Percentiles rank a stretch among this genome's conserved stretches.
Conservation (phyloP, 495 filamentous ascomycete genomes). For the Antarctomyces pellizariae region DNA sequence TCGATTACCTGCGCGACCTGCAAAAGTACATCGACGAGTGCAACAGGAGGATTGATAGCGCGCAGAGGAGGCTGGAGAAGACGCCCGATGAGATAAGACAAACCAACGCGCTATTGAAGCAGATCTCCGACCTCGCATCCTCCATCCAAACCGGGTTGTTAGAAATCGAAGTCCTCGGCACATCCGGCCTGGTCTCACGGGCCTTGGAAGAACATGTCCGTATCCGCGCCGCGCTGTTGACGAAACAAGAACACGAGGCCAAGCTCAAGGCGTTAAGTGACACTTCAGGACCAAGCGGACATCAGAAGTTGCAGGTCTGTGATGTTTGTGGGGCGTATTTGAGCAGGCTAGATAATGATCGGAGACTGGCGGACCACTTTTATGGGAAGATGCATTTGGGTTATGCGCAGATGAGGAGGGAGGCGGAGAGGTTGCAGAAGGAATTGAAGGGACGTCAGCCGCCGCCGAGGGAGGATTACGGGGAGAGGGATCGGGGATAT, state of each 20-base stretch:
- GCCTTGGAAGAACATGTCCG: constrained; percentile 74
- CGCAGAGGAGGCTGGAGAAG: constrained; percentile 83
- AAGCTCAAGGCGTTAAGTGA: constrained; percentile 84
- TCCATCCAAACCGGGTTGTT: constrained; percentile 64
- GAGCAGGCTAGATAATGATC: constrained; percentile 76
- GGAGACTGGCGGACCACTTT: constrained; percentile 86
- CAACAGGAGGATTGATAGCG: constrained; percentile 76
- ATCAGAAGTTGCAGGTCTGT: constrained; percentile 96
- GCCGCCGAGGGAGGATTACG: constrained; percentile 30
- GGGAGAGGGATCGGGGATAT: constrained; percentile 20
- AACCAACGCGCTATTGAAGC: constrained; percentile 80
- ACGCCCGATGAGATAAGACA: constrained; percentile 93
- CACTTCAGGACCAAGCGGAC: constrained; percentile 72
- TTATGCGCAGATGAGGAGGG: constrained; percentile 93
- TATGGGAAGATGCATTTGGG: constrained; percentile 99
- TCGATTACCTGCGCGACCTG: constrained; percentile 90
- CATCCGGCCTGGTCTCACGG: constrained; percentile 53
- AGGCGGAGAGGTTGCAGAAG: constrained; percentile 60
- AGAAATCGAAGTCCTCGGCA: constrained; percentile 69
- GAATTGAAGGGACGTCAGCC: constrained; percentile 55
- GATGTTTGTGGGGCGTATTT: constrained; percentile 95
- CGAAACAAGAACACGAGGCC: constrained; percentile 65
- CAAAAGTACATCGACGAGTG: constrained; percentile 91
- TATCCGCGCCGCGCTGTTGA: constrained; percentile 52
- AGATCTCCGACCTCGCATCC: constrained; percentile 58